These are phyloP conservation scores for Viola pubescens DNA, from an alignment of 441 rosid genomes.

Conservation along the genomic window DNA sequence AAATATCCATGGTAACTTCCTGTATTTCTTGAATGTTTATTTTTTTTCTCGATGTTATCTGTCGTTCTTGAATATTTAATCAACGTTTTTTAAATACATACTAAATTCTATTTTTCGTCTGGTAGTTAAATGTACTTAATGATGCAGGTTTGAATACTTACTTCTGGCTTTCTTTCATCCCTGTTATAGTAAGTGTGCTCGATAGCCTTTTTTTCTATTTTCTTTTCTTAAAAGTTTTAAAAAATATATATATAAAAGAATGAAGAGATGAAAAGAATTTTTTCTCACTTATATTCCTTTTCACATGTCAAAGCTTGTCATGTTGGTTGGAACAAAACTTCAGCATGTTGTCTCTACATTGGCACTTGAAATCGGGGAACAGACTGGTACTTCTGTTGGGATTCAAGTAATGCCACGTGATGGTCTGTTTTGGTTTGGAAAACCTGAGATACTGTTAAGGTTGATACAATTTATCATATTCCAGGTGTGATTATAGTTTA, in stretches of 20 bases:
- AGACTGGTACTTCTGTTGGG: conserved; percentile 51
- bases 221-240: neutral
- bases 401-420: conserved; percentile 86
- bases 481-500: conserved; percentile 42
- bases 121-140: conserved; percentile 9
- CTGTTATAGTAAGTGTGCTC: conserved; percentile 66
- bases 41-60: neutral
- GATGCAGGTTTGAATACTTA: conserved; percentile 75
- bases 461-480: conserved; percentile 84
- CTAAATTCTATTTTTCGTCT: neutral
- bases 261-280: no score
- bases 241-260: no score
- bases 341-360: conserved; percentile 83
- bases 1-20: conserved; percentile 68
- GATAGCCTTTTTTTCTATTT: conserved; percentile 4
- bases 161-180: conserved; percentile 94
- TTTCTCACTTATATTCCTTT: conserved; percentile 7
- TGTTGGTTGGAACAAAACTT: conserved; percentile 90
- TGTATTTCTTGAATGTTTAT: no score
- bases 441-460: conserved; percentile 67
- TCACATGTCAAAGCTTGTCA: conserved; percentile 53
- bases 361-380: conserved; percentile 80
- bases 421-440: conserved; percentile 89
- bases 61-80: neutral
- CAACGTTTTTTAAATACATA: neutral